Base-by-base conservation (phyloP, 495 filamentous ascomycete genomes). In the Chaetomidium leptoderma region DNA sequence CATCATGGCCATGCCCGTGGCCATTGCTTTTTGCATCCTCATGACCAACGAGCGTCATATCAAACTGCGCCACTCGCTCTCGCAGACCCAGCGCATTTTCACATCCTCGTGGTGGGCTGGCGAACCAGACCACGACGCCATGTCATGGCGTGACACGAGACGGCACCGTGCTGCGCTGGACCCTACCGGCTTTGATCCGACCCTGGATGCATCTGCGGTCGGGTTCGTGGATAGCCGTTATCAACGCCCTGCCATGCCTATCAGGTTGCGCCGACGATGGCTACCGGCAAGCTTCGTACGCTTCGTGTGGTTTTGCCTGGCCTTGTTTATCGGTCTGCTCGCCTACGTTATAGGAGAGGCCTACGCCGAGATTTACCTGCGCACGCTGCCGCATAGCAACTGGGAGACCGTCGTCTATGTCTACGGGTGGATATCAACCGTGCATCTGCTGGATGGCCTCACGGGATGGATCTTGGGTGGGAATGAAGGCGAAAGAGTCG, bases 291-390 rank as follows among this genome's bases (percentile, higher is more conserved):
- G 80, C 63, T 86, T 85, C 60, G 74, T 83, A 44, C 75, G 83
- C 9, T 86, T 86, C 33, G 70, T 86, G n/a, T 86, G 83, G 83
- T 86, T 86, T 63, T 83, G 81, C 63, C 66, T 76, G 32, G 82
- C 82, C 2, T 68, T 86, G n/a, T 76, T 72, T 37, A 78, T 86
- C 57, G 80, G 77, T 23, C 66, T 86, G 50, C 64, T 85, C 27
- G 82, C 80, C 8, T 85, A 85, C 63, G 78, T 84, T 5, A 72
- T 84, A 51, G 83, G 83, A 60, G 83, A 86, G 65, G 80, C 80
- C n/a, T 86, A 86, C 63, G 82, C 82, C 55, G 83, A 85, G 68
- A 78, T 83, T 46, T 86, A 86, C 65, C 72, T 86, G 48, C 76
- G 81, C 35, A 86, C 83, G 17, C 66, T 86, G 52, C 83, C 83